Evolutionary conservation across 805 yeast genomes (phyloP).

Genomic region (Pichia thaimueangensis): DNA sequence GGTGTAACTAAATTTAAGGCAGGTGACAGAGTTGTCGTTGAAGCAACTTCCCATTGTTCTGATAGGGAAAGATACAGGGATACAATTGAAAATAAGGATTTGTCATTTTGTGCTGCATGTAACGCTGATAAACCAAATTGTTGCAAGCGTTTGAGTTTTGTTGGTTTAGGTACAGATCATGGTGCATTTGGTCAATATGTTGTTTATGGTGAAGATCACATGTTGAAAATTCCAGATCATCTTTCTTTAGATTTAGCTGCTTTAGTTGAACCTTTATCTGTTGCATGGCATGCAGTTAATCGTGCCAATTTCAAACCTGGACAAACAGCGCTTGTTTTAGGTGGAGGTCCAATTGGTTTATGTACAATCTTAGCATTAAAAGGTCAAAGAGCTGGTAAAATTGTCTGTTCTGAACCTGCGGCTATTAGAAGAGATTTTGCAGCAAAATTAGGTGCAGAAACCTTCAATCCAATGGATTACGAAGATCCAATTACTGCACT

Average conservation of each 20-base stretch:
- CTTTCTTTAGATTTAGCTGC: conserved; percentile 38
- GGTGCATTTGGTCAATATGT: conserved; percentile 41
- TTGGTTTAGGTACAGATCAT: conserved; percentile 45
- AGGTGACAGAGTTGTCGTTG: conserved; percentile 59
- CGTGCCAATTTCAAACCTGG: conserved; percentile 39
- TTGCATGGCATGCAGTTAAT: conserved; percentile 54
- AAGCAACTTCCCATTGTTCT: conserved; percentile 51
- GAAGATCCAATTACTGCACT: conserved; percentile 34
- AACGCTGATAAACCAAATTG: conserved; percentile 39
- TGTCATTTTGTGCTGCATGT: conserved; percentile 38
- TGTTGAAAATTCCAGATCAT: conserved; percentile 28
- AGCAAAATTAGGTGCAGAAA: conserved; percentile 39
- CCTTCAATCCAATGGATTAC: conserved; percentile 43
- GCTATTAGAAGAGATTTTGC: conserved; percentile 56
- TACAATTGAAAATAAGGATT: conserved; percentile 24
- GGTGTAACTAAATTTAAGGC: conserved; percentile 36
- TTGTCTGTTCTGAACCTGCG: conserved; percentile 60
- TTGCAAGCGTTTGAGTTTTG: conserved; percentile 37
- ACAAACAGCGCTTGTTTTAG: conserved; percentile 44
- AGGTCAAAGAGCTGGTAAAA: conserved; percentile 41
- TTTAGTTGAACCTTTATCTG: conserved; percentile 51
- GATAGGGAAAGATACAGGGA: conserved; percentile 29
- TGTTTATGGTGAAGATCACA: conserved; percentile 32
- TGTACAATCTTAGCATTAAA: conserved; percentile 49
- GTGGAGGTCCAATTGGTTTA: conserved; percentile 60